Conservation (phyloP, 768 basidiomycete genomes). For the Boletus rubroflammeus region DNA sequence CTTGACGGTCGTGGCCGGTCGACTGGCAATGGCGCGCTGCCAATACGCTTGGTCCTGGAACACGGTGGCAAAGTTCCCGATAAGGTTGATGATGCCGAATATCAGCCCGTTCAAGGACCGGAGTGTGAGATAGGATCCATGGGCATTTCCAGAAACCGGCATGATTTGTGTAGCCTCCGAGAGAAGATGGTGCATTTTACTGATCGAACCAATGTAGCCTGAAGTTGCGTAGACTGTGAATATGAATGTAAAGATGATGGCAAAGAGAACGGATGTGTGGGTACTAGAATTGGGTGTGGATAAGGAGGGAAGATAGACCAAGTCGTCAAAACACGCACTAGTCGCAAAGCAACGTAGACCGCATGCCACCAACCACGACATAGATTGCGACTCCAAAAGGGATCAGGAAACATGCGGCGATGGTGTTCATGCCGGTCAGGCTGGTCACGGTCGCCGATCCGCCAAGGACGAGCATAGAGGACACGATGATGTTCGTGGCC, state of each 20-base stretch:
- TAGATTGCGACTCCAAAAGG: conserved; percentile 87
- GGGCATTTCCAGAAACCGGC: conserved; percentile 79
- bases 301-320: background rate
- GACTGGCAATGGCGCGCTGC: conserved; percentile 87
- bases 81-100: conserved; percentile 84
- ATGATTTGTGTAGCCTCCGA: conserved; percentile 44
- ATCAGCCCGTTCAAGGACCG: conserved; percentile 73
- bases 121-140: conserved; percentile 83
- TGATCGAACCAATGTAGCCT: conserved; percentile 73
- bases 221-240: conserved; percentile 84
- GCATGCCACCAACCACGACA: conserved; percentile 84
- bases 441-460: conserved; percentile 85
- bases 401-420: conserved; percentile 89
- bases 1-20: conserved; percentile 82
- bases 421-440: conserved; percentile 86
- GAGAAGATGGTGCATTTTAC: conserved; percentile 77
- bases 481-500: conserved; percentile 90
- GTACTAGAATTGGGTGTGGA: conserved; percentile 45
- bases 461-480: conserved; percentile 76
- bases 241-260: conserved; percentile 72
- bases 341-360: conserved; percentile 80
- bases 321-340: conserved; percentile 50
- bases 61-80: conserved; percentile 75
- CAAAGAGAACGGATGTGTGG: conserved; percentile 82
- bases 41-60: conserved; percentile 80